These are phyloP conservation scores for Entelexis paramagnoliae DNA, from an alignment of 1,139 yeast species.

Conservation along the genomic window DNA sequence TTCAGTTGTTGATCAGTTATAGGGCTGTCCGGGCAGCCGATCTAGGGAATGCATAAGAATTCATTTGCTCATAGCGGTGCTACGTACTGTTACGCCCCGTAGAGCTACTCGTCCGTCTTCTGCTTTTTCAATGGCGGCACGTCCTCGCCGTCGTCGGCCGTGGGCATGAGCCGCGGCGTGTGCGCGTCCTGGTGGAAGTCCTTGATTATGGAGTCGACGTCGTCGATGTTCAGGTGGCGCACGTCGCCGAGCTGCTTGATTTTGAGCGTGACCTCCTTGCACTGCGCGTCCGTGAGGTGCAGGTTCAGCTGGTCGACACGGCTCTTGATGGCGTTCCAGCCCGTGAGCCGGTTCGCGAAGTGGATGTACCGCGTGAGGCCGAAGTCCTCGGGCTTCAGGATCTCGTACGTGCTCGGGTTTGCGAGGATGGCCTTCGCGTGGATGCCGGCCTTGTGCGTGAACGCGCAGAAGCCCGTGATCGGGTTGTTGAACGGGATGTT, in stretches of 20 bases:
- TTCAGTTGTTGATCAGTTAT: too few species aligned
- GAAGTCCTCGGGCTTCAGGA: conserved; percentile 86
- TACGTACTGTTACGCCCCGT: background rate
- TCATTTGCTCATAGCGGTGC: background rate
- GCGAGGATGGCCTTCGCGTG: conserved; percentile 98
- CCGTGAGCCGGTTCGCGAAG: conserved; percentile 94
- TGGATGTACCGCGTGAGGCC: conserved; percentile 93
- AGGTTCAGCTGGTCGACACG: conserved; percentile 95
- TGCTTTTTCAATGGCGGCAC: conserved; percentile 26
- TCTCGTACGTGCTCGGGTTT: conserved; percentile 95
- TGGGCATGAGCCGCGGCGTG: conserved; percentile 25
- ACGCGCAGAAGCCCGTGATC: conserved; percentile 98
- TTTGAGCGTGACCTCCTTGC: conserved; percentile 88
- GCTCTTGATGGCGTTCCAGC: conserved; percentile 98
- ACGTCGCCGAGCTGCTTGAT: conserved; percentile 92
- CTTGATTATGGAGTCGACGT: conserved; percentile 92
- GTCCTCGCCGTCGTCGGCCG: conserved; percentile 21
- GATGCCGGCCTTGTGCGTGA: conserved; percentile 98
- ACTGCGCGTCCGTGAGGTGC: conserved; percentile 79
- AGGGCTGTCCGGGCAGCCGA: too few species aligned
- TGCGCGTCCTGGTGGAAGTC: conserved; percentile 65
- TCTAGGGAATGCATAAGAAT: background rate
- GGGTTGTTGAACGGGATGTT: conserved; percentile 98
- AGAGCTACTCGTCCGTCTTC: conserved; percentile 15
- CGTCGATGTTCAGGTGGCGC: conserved; percentile 88